Conservation (phyloP, 768 basidiomycete genomes). For the Porpolomopsis calyptriformis region DNA sequence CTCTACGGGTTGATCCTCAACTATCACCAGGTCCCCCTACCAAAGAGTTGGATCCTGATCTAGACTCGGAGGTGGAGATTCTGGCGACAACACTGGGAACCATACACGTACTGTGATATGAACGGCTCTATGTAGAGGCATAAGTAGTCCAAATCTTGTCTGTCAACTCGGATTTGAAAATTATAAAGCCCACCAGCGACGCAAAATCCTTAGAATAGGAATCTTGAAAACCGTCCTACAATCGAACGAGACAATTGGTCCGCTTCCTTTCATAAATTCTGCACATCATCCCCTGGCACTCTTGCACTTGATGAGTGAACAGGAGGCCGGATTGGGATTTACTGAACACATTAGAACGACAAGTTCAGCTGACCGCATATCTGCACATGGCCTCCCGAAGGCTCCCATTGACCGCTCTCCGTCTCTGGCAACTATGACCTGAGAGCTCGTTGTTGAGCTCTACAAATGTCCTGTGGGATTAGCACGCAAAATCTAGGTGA, state of each 20-base stretch:
- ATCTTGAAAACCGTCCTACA: too few relatives aligned
- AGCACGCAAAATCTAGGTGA: background rate
- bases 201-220: too few relatives aligned
- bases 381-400: background rate
- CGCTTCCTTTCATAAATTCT: too few relatives aligned
- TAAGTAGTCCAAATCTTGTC: too few relatives aligned
- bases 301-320: background rate
- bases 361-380: background rate
- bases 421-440: background rate
- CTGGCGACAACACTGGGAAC: constrained; percentile 15
- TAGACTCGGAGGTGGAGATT: constrained; percentile 26
- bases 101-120: too few relatives aligned
- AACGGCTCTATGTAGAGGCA: too few relatives aligned
- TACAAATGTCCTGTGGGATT: background rate
- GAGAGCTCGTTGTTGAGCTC: constrained; percentile 1
- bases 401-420: background rate
- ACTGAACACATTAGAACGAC: background rate
- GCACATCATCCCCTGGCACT: background rate
- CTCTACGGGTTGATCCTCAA: background rate
- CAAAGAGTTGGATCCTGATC: constrained; percentile 17
- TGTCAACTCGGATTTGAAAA: too few relatives aligned
- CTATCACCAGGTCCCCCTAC: constrained; percentile 3
- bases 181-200: too few relatives aligned
- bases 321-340: background rate
- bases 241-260: too few relatives aligned